These are phyloP conservation scores for Rutstroemia sp. DNA, from an alignment of 2,329 filamentous ascomycete species.

Conservation along the genomic window DNA sequence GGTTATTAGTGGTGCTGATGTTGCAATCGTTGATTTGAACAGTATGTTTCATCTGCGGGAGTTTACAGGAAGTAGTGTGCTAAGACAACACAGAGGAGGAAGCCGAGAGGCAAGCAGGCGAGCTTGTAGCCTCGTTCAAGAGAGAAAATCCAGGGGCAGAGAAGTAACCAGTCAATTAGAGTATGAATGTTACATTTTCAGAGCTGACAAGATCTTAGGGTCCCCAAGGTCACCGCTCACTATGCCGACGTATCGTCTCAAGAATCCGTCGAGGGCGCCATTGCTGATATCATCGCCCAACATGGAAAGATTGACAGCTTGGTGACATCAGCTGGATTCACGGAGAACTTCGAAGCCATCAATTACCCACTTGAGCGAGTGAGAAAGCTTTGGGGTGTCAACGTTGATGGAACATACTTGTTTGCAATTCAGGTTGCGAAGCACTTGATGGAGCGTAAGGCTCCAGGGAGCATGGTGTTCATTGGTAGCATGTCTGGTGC, in stretches of 20 bases:
- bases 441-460: conserved; percentile 78
- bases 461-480: conserved; percentile 80
- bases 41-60: conserved; percentile 45
- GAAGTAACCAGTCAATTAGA: conserved; percentile 39
- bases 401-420: conserved; percentile 87
- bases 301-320: conserved; percentile 86
- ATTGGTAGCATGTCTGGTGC: conserved; percentile 92
- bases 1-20: conserved; percentile 78
- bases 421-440: conserved; percentile 80
- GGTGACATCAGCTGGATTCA: conserved; percentile 94
- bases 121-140: conserved; percentile 68
- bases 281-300: conserved; percentile 57
- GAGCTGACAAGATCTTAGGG: conserved; percentile 34
- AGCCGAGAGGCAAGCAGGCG: conserved; percentile 67
- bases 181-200: not conserved
- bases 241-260: conserved; percentile 80
- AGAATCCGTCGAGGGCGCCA: conserved; percentile 66
- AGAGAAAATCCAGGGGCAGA: conserved; percentile 71
- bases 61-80: not conserved
- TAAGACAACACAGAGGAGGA: conserved; percentile 59
- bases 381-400: conserved; percentile 89
- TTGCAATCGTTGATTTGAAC: conserved; percentile 92
- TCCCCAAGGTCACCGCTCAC: conserved; percentile 83
- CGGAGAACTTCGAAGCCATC: conserved; percentile 89
- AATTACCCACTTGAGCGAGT: conserved; percentile 86